Base-by-base conservation (phyloP, 371 early-diverging fungal genomes). In the Mucor ambiguus region DNA sequence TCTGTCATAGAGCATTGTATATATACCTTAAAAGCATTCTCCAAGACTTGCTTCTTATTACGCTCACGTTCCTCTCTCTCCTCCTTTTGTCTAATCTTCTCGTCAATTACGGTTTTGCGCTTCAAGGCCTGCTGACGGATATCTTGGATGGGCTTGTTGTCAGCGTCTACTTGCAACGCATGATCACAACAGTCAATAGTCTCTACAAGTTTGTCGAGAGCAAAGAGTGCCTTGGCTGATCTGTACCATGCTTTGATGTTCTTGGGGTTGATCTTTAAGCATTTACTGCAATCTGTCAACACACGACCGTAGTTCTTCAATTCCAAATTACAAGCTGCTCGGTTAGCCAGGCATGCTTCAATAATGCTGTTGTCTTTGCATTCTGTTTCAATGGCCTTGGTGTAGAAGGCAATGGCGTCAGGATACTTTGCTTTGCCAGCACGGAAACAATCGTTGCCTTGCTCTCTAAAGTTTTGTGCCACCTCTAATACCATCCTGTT, bases 241-340 rank as follows among this genome's bases (percentile, higher is more conserved):
- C 98, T 89, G 82, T 90, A 98, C 54, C 90, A 88, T 0, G 98
- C 98, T 73, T 98, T 98, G 61, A 94, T 84, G 56, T 95, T 93
- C 44, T 86, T 82, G 12, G 91, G 89, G 66, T 94, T 87, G 16
- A 92, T 71, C 58, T 89, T 83, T 63, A 98, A 75, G 1, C 96
- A 96, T 48, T 86, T 86, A 3, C 91, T 88, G 71, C 98, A 97
- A 84, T 98, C 99, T 54, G 83, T 87, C 58, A 97, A 72, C 11
- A 90, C 95, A 64, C 82, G 87, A 10, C 97, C 89, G 22, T 56
- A 70, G 69, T 77, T 87, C 89, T 95, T 78, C 41, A 97, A 85
- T 70, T 96, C 94, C 16, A 98, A 71, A 68, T 98, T 94, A 33
- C 91, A 94, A 0, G 97, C 97, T 2, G 99, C 99, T 20, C 99